Evolutionary conservation across 1,284 basidiomycete genomes (phyloP).

Genomic region (Somion occarium): DNA sequence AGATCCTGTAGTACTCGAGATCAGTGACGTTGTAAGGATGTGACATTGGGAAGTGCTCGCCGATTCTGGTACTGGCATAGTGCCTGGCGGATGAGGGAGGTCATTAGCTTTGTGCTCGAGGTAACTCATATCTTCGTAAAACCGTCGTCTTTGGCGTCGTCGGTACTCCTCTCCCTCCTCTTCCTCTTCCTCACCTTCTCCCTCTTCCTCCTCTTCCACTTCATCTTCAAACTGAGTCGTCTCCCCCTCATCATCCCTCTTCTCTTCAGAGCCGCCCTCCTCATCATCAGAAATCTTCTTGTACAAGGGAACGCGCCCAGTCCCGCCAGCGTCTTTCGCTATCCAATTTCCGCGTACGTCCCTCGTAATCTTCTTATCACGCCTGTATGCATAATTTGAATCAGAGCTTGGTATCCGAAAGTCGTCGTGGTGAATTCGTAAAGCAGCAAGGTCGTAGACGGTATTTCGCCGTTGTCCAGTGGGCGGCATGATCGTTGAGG

Average conservation of each 20-base stretch:
- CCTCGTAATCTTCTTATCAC: slow-evolving; percentile 19
- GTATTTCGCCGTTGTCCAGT: slow-evolving; percentile 39
- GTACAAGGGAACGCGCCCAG: slow-evolving; percentile 23
- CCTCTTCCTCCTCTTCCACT: slow-evolving; percentile 19
- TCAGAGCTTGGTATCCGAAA: slow-evolving; percentile 45
- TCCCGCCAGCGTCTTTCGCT: slow-evolving; percentile 30
- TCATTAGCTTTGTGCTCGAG: no score
- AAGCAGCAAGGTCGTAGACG: slow-evolving; percentile 53
- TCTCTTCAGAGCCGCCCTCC: slow-evolving; percentile 8
- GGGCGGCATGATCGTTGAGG: not conserved
- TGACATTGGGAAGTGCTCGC: not conserved
- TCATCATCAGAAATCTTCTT: slow-evolving; percentile 8
- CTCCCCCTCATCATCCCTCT: slow-evolving; percentile 14
- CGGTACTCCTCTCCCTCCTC: slow-evolving; percentile 19
- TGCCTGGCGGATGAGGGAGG: not conserved
- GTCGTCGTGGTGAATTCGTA: slow-evolving; percentile 58
- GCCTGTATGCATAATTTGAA: slow-evolving; percentile 22
- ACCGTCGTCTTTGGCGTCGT: slow-evolving; percentile 31
- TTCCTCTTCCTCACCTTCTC: slow-evolving; percentile 15
- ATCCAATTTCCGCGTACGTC: slow-evolving; percentile 32
- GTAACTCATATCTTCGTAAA: slow-evolving; percentile 35
- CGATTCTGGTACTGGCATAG: not conserved
- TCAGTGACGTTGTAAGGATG: not conserved
- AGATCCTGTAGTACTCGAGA: slow-evolving; percentile 47
- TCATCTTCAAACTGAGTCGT: slow-evolving; percentile 8